Base-by-base conservation (phyloP, 2,329 filamentous ascomycete genomes). In the Diplodia intermedia region DNA sequence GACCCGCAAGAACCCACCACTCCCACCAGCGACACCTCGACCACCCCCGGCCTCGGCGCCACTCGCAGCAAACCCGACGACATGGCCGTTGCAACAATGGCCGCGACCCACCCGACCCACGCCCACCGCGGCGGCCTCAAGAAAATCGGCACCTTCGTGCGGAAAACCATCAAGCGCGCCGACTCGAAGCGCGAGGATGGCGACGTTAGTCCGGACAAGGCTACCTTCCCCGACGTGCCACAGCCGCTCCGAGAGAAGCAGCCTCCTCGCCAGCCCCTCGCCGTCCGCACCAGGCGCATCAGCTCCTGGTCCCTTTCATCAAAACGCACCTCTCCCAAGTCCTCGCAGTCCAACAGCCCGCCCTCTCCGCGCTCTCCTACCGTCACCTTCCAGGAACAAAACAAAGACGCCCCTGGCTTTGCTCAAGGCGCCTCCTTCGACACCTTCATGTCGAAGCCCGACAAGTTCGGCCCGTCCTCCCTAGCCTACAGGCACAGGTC, bases 1-100 rank as follows among this genome's bases (percentile, higher is more conserved):
- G 79, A 80, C 66, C 74, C 75, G n/a, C 71, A 72, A 52, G 78
- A 80, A 66, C 79, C 79, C 18, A 71, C 78, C 50, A 80, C 79
- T n/a, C 79, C 79, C 14, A 76, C 72, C 4, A 79, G 75, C 70
- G 77, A 79, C 68, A 71, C 70, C 5, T 56, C 40, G 69, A 1
- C 49, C n/a, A 14, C 63, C 54, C n/a, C 54, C 8, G 61, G 55
- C 33, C 7, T 31, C 23, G 53, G 9, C 23, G 9, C 53, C 29
- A 50, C 53, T 4, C 23, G 6, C 12, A 49, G 66, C n/a, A 67
- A 73, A 4, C 69, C 72, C 26, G 74, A 75, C 40, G 43, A 47
- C n/a, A 78, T 75, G 68, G 71, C 72, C 7, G 38, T 57, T n/a
- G 55, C 55, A 36, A 54, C 66, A 33, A n/a, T 68, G 36, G 43